A percentile compares a stretch with the other conserved stretches of the same genome.
These are phyloP conservation scores for Pseudogymnoascus sp. DNA, from an alignment of 2,329 filamentous ascomycete species.

Conservation along the genomic window DNA sequence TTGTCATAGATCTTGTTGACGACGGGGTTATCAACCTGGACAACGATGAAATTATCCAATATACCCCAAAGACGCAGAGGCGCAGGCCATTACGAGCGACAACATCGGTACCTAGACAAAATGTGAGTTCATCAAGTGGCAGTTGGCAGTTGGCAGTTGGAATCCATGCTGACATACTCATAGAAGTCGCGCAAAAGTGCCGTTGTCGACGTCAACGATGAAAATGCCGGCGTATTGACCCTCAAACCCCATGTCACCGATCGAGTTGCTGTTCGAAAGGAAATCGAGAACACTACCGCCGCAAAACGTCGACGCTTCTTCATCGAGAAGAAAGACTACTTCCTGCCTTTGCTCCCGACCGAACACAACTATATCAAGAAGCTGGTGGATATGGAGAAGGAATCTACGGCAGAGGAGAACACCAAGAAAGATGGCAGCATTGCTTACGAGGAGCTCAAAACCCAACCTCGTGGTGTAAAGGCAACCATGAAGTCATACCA, in stretches of 20 bases:
- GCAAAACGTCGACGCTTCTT: conserved; percentile 27
- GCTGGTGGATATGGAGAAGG: conserved; percentile 22
- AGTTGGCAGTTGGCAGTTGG: no score
- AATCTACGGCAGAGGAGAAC: conserved; percentile 19
- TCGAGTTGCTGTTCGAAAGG: conserved; percentile 23
- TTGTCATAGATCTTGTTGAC: conserved; percentile 1
- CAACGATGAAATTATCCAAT: background rate
- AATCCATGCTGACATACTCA: background rate
- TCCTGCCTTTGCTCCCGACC: conserved; percentile 27
- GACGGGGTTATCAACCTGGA: background rate
- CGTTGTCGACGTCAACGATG: conserved; percentile 14
- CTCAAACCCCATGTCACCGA: conserved; percentile 21
- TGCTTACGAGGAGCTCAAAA: conserved; percentile 24
- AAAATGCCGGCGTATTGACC: background rate
- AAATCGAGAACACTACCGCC: conserved; percentile 25
- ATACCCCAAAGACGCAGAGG: conserved; percentile 1
- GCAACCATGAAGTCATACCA: conserved; percentile 46
- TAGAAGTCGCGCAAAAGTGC: conserved; percentile 11
- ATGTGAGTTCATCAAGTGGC: background rate
- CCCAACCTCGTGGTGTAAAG: conserved; percentile 31
- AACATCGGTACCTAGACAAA: background rate
- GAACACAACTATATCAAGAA: conserved; percentile 28
- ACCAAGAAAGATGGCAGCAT: conserved; percentile 19
- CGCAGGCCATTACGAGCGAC: background rate
- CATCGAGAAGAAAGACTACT: conserved; percentile 28